Conservation (phyloP, 768 basidiomycete species). For the Sporobolomyces roseus region DNA sequence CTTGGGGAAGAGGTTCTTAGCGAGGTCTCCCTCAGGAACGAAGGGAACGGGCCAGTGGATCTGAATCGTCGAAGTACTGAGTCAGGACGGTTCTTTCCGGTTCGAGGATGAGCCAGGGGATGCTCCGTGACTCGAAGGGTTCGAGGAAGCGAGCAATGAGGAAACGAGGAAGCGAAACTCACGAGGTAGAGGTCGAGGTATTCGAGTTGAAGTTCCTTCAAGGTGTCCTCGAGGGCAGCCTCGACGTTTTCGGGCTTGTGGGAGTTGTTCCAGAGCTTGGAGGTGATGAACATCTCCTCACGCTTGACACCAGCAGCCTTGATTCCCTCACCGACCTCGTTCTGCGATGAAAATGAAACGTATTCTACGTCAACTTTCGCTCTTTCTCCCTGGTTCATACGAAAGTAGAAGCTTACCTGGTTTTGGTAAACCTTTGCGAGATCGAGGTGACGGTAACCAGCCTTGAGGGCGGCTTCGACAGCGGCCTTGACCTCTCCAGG, state of each 20-base stretch:
- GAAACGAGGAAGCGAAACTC: constrained; percentile 44
- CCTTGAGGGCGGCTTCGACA: constrained; percentile 58
- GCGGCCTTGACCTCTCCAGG: constrained; percentile 61
- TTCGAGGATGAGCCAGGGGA: too few species aligned
- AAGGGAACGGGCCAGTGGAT: constrained; percentile 78
- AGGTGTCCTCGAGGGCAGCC: constrained; percentile 70
- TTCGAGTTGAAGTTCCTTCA: constrained; percentile 64
- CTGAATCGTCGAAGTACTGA: too few species aligned
- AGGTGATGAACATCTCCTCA: constrained; percentile 67
- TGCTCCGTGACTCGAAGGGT: too few species aligned
- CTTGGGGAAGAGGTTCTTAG: constrained; percentile 58
- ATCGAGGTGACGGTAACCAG: constrained; percentile 79
- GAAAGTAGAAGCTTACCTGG: not conserved
- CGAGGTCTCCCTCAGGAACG: constrained; percentile 50
- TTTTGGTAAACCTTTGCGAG: constrained; percentile 54
- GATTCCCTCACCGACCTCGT: constrained; percentile 76
- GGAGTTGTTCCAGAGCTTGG: constrained; percentile 75
- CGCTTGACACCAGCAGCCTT: constrained; percentile 71
- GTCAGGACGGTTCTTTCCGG: too few species aligned
- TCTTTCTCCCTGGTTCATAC: too few species aligned
- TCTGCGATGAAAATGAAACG: constrained; percentile 54
- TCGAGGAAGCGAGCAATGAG: too few species aligned
- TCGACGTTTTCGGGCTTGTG: constrained; percentile 66
- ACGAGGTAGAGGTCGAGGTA: constrained; percentile 77
- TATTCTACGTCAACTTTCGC: constrained; percentile 73